Percentiles rank a stretch among this genome's conserved stretches.
These are phyloP conservation scores for Epichloe sp. DNA, from an alignment of 2,329 filamentous ascomycete species.

Conservation along the genomic window DNA sequence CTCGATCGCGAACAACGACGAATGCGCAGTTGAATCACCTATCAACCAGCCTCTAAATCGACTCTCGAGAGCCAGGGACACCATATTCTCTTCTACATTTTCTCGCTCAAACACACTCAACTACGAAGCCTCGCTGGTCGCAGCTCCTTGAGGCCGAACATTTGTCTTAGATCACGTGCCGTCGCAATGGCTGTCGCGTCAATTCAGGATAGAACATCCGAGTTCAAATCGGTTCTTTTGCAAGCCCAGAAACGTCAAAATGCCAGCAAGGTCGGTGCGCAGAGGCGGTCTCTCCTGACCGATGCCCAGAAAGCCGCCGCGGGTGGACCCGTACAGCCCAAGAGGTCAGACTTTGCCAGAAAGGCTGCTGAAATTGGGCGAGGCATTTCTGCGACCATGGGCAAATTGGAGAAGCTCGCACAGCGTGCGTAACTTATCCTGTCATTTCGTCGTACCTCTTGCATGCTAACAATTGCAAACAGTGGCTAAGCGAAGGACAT, in stretches of 20 bases:
- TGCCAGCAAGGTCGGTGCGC: conserved; percentile 61
- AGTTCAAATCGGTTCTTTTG: conserved; percentile 83
- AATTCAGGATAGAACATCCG: conserved; percentile 91
- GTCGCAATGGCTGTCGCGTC: conserved; percentile 50
- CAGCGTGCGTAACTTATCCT: conserved; percentile 44
- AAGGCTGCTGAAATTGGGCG: conserved; percentile 84
- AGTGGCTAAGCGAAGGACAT: conserved; percentile 91
- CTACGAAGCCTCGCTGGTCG: conserved; percentile 22
- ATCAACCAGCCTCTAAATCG: background rate
- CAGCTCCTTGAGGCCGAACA: conserved; percentile 9
- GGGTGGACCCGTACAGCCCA: conserved; percentile 38
- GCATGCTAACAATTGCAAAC: background rate
- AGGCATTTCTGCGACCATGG: conserved; percentile 85
- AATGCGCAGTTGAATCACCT: background rate
- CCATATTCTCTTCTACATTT: background rate
- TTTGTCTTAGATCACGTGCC: background rate
- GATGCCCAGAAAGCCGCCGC: conserved; percentile 56
- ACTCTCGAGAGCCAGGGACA: background rate
- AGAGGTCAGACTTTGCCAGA: conserved; percentile 82
- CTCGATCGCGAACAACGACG: background rate
- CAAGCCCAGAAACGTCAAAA: conserved; percentile 74
- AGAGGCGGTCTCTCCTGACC: conserved; percentile 68
- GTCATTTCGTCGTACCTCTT: background rate
- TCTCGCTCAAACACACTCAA: background rate
- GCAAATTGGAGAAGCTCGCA: conserved; percentile 84